Evolutionary conservation across 305 asterid genomes (phyloP).

Genomic region (Solanum hybrid): DNA sequence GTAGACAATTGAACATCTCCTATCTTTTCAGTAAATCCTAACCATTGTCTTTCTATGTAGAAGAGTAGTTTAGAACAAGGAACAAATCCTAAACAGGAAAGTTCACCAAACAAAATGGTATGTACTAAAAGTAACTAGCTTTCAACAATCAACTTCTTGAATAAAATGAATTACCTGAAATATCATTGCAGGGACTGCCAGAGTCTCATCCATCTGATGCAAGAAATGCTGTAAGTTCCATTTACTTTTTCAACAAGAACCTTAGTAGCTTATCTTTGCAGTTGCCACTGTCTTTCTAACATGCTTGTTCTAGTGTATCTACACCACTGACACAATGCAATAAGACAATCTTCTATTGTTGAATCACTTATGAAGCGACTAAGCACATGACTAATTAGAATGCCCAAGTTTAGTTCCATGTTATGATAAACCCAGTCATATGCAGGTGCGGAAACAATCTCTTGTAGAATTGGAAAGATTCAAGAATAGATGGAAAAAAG

Average conservation of each 20-base stretch:
- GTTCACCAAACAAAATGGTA: constrained; percentile 15
- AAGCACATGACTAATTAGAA: background rate
- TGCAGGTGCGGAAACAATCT: constrained; percentile 49
- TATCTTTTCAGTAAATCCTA: background rate
- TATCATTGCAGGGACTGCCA: constrained; percentile 22
- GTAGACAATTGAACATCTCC: background rate
- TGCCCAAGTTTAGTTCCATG: background rate
- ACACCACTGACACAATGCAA: background rate
- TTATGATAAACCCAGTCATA: background rate
- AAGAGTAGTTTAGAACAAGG: constrained; percentile 13
- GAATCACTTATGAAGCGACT: background rate
- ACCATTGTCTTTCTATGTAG: constrained; percentile 11
- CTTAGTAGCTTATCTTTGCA: background rate
- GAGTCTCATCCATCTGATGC: constrained; percentile 25
- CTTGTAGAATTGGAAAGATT: constrained; percentile 40
- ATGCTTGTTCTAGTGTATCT: background rate
- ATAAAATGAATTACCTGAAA: background rate
- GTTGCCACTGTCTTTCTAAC: background rate
- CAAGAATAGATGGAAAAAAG: constrained; percentile 62
- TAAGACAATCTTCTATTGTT: background rate
- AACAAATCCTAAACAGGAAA: constrained; percentile 11
- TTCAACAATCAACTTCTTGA: background rate
- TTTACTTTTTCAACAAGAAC: background rate
- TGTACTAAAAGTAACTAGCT: background rate
- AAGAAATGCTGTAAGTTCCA: constrained; percentile 46